Evolutionary conservation across 768 basidiomycete genomes (phyloP), one percentile per base, ranked within the genome.

Genomic region (Mycena leptocephala): DNA sequence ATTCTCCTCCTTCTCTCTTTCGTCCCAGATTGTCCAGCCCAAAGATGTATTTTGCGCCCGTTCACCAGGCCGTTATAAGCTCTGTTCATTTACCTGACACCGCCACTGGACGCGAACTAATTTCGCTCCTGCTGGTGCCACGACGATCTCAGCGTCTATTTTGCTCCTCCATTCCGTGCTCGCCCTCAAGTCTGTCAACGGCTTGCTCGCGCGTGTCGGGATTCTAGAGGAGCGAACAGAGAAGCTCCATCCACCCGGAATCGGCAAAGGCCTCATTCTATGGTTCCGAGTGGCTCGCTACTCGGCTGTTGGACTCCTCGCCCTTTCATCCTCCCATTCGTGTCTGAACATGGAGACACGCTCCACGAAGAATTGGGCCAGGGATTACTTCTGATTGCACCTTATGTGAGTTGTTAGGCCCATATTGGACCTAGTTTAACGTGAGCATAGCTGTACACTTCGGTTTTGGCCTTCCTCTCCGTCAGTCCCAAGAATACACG

Each of bases 251-350:
- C 26, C 56, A 22, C 72, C 72, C 2, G 65, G 41, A 51, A 67
- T 61, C 2, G 64, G 65, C 39, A 66, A 33, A 16, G 77, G 82
- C 5, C 80, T 81, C 10, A 88, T 90, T 32, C 90, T 90, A 80
- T 79, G 79, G 13, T 88, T 87, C 80, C 88, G 88, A 77, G 58
- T 90, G 32, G 76, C 84, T 0, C 86, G 92, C 82, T 92, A 8
- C 67, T 90, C 0, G 86, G 87, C 51, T 86, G 87, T 53, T 80
- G 83, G 85, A 4, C 86, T 93, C n/a, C 82, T 93, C 28, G 87
- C 81, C 10, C 80, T 93, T 11, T 90, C 89, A 80, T 89, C 59
- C 86, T 86, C 9, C 85, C 13, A 67, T 84, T 5, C 83, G 85
- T 22, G 81, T 85, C 16, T 30, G 83, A 24, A 33, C 37, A 70